Percentiles rank a stretch among this genome's conserved stretches.
phyloP scores from a whole-genome alignment of 2,329 filamentous ascomycete species.

The Alternaria burnsii region DNA sequence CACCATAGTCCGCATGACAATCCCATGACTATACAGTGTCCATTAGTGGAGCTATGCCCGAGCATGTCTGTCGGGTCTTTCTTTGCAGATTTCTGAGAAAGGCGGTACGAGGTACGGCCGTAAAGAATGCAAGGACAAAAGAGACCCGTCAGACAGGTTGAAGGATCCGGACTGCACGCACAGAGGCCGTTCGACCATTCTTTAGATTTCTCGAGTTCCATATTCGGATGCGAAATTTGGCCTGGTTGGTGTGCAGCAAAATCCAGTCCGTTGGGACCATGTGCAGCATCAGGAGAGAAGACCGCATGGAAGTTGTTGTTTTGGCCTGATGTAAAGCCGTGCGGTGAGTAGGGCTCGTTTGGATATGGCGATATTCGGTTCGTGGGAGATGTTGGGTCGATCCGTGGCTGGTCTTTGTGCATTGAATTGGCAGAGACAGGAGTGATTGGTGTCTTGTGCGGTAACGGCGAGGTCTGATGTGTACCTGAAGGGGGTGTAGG shows the following conservation, averaged over 20 bases:
- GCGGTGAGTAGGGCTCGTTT: conserved; percentile 45
- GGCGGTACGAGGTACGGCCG: conserved; percentile 55
- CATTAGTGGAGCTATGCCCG: conserved; percentile 48
- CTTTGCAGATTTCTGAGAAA: conserved; percentile 48
- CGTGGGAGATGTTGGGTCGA: conserved; percentile 10
- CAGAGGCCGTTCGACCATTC: conserved; percentile 48
- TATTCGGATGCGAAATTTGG: conserved; percentile 54
- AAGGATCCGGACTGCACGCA: conserved; percentile 46
- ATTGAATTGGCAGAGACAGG: conserved; percentile 33
- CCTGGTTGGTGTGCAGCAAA: conserved; percentile 49
- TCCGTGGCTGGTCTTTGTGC: conserved; percentile 16
- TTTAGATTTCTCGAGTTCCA: conserved; percentile 40
- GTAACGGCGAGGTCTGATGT: conserved; percentile 32
- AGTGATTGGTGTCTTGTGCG: conserved; percentile 40
- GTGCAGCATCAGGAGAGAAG: conserved; percentile 48
- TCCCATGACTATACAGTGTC: conserved; percentile 51
- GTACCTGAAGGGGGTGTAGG: conserved; percentile 35
- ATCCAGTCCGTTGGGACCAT: conserved; percentile 51
- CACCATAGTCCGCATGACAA: conserved; percentile 50
- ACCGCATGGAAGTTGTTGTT: conserved; percentile 39
- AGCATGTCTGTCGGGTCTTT: conserved; percentile 54
- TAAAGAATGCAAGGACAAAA: conserved; percentile 57
- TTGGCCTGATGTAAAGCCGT: conserved; percentile 35
- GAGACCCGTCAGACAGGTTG: conserved; percentile 51
- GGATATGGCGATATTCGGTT: conserved; percentile 25